Evolutionary conservation across 164 flowering plant genomes (phyloP), one percentile per base, ranked within the genome.

Genomic region (Annona cherimola): DNA sequence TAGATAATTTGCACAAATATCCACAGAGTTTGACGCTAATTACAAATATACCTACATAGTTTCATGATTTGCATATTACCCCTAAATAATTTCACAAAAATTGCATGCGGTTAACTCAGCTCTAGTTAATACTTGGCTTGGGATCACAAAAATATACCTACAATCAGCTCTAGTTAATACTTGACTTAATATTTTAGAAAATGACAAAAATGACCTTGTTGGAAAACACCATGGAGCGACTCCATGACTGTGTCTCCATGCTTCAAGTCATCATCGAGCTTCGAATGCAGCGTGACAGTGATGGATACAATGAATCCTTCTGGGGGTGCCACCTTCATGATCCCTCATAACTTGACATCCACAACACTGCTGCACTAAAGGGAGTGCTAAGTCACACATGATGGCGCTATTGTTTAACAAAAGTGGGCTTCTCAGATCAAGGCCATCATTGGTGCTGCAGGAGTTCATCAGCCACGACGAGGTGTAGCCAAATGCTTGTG

Each of bases 401-500:
- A 91, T 91, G 94, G 78, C 86, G 5, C 76, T 88, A 18, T 83
- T 91, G 19, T 91, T 79, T 69, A 84, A 83, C 74, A 70, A 45
- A 16, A 86, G 79, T 3, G 90, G 88, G 4, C 59, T 91, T 60
- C 71, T 67, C n/a, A 85, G 76, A 77, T 77, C 87, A 72, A 83
- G 80, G 63, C 83, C 89, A 2, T 92, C 94, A 2, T 79, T 87
- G 46, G 92, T 91, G 1, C 60, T 91, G 67, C 96, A 91, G 75
- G 94, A 91, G 72, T 91, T 91, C 73, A 89, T 91, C 67, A 91
- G 89, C 70, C 94, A 91, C 63, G 97, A 92, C 1, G 97, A 94
- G 0, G 94, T 91, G 0, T 86, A 89, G 16, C 89, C 89, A 71
- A 91, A 91, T 83, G 92, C 87, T 5, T 91, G 87, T 68, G 97